phyloP scores from a whole-genome alignment of 108 stramenopile genomes.

The Nannochloropsis oceanica region DNA sequence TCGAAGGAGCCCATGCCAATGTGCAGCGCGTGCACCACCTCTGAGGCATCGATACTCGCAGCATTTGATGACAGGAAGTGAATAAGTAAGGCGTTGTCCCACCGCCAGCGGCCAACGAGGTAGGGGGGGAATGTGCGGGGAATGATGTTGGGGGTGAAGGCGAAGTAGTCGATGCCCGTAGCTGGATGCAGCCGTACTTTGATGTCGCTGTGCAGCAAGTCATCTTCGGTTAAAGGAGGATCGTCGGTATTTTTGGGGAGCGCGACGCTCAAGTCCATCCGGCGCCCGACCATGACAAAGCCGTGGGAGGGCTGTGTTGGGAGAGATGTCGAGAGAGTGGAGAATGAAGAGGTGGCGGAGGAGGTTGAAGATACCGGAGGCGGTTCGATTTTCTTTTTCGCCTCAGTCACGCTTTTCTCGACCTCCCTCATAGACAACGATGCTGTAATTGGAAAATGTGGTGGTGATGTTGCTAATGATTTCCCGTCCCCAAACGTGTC shows the following conservation, averaged over 20 bases:
- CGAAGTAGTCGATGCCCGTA: not conserved
- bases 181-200: not conserved
- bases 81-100: not conserved
- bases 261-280: not conserved
- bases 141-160: not conserved
- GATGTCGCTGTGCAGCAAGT: not conserved
- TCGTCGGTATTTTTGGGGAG: not conserved
- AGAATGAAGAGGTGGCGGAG: not conserved
- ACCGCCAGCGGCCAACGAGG: not conserved
- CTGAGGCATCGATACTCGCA: not conserved
- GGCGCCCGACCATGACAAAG: not conserved
- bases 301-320: not conserved
- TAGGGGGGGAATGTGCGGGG: not conserved
- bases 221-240: not conserved
- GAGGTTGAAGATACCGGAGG: not conserved
- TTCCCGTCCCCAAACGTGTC: not conserved
- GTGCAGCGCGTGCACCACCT: not conserved
- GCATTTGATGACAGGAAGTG: not conserved
- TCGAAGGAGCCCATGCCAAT: not conserved
- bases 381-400: not conserved
- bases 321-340: not conserved
- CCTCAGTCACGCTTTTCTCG: not conserved
- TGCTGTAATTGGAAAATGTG: too few species aligned
- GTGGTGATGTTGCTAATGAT: not conserved
- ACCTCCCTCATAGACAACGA: not conserved